Conservation (phyloP, 257 asterid genomes). For the Solanum pennellii region DNA sequence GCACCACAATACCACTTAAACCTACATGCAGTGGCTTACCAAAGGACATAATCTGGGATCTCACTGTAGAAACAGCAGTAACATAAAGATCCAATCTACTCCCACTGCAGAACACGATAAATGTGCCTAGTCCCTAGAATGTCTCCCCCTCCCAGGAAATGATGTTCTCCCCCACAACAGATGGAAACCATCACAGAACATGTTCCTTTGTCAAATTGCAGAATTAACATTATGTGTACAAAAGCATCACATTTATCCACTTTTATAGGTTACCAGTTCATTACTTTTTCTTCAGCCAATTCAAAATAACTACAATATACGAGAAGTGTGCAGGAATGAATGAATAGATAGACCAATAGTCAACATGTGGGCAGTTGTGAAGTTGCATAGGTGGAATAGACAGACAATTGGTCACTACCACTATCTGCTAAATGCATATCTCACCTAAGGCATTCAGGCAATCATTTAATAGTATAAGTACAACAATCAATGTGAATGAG, state of each 20-base stretch:
- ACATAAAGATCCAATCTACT: background rate
- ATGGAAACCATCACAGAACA: background rate
- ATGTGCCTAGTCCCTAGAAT: background rate
- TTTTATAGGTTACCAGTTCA: background rate
- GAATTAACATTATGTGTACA: background rate
- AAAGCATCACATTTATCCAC: background rate
- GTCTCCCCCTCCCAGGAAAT: background rate
- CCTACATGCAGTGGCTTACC: background rate
- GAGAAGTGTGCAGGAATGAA: background rate
- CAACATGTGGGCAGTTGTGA: background rate
- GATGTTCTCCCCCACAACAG: background rate
- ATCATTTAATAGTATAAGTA: background rate
- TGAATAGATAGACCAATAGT: background rate
- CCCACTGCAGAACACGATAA: background rate
- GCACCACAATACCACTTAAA: background rate
- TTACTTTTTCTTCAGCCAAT: background rate
- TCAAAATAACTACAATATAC: background rate
- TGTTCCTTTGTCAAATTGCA: background rate
- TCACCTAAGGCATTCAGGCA: background rate
- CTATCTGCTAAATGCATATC: background rate
- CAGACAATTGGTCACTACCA: background rate
- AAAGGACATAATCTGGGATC: background rate
- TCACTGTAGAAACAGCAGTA: background rate
- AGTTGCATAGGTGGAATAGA: background rate
- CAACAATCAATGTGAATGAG: background rate